Evolutionary conservation across 306 rosid genomes (phyloP), one percentile per base, ranked within the genome.

Genomic region (Lathyrus aphaca): DNA sequence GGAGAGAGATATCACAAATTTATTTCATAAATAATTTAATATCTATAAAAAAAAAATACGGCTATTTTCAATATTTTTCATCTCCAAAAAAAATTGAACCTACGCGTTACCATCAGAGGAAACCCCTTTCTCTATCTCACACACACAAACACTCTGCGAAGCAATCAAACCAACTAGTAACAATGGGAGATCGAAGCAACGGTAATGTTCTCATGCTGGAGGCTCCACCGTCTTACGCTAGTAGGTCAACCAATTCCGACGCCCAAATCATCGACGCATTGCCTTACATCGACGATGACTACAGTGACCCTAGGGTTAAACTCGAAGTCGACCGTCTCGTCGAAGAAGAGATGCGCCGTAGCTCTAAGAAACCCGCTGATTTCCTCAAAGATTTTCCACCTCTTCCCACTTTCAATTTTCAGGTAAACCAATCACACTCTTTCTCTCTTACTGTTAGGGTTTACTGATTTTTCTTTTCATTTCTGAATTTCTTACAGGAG

Each of bases 271-370:
- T 90, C 56, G 97, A 94, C 54, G 98, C 98, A 21, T 74, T 94
- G 80, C 96, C 98, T 35, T 94, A 94, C 87, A 88, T 94, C 60
- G 98, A 94, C 73, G 94, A 83, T 19, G 97, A 90, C 86, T 94
- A 94, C 77, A 82, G 84, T 11, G 63, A 87, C 70, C 85, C 89
- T 1, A 64, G 82, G 50, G 92, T 94, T 40, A 94, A 94, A 80
- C 49, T 71, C 5, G 98, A 90, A 74, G 98, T 94, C 42, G 97
- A 90, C 75, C 94, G 89, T 35, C 80, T 88, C 63, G 89, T 94
- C 8, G 97, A 90, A 81, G 96, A 90, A 5, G 97, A 94, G 86
- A 84, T 94, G 95, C 94, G 97, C 9, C 92, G 95, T 10, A 94
- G 98, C 86, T 76, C 76, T 5, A 90, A 86, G 59, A 91, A 78